These are phyloP conservation scores for Fomitopsis palustris DNA, from an alignment of 1,284 basidiomycete genomes.

Conservation along the genomic window DNA sequence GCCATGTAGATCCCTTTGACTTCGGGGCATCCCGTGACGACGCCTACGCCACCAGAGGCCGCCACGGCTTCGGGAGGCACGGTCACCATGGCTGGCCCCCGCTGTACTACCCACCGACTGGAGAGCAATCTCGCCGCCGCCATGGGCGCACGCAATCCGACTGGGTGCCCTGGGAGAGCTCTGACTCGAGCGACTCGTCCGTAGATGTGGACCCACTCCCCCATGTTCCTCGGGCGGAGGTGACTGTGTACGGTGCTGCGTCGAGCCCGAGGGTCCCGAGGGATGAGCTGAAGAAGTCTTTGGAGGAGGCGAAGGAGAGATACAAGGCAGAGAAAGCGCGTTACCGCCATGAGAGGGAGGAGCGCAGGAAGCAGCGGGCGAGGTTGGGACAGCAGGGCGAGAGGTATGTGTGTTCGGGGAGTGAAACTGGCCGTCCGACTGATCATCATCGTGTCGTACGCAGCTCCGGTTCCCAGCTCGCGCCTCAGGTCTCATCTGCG, in stretches of 20 bases:
- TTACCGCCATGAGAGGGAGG: slow-evolving; percentile 56
- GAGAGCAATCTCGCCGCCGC: not conserved
- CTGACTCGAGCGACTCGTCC: not conserved
- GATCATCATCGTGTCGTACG: not conserved
- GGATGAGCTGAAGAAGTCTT: slow-evolving; percentile 50
- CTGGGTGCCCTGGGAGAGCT: not conserved
- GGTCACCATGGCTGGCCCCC: not conserved
- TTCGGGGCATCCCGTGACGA: not conserved
- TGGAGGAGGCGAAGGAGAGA: slow-evolving; percentile 61
- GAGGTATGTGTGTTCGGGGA: slow-evolving; percentile 24
- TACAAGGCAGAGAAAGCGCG: slow-evolving; percentile 69
- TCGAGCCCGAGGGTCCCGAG: slow-evolving; percentile 23
- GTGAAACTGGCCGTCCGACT: not conserved
- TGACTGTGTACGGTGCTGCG: slow-evolving; percentile 22
- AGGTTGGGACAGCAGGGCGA: slow-evolving; percentile 24
- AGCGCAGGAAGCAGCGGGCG: slow-evolving; percentile 42
- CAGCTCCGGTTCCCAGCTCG: not conserved
- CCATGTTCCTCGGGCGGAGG: slow-evolving; percentile 12
- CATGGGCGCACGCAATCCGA: not conserved
- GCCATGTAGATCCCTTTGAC: not conserved
- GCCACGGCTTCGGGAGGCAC: not conserved
- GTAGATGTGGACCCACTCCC: not conserved
- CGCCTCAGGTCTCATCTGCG: not conserved
- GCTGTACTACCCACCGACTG: not conserved
- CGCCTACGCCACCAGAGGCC: not conserved